Evolutionary conservation across 306 rosid genomes (phyloP).

Genomic region (Pterocarpus macrocarpus): DNA sequence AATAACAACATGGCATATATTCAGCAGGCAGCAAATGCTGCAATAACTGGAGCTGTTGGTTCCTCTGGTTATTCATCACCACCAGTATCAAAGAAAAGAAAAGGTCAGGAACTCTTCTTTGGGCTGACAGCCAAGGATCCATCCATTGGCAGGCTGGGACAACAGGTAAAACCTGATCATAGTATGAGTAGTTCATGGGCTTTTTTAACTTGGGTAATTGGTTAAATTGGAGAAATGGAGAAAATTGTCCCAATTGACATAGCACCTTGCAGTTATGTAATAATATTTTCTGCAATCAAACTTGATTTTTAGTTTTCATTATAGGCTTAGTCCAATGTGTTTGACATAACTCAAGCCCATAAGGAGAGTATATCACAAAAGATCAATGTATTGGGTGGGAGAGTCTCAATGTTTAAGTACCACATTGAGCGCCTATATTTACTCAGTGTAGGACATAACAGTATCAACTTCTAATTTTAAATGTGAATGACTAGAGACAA

Average conservation of each 20-base stretch:
- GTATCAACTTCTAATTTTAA: constrained; percentile 32
- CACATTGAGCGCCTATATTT: constrained; percentile 25
- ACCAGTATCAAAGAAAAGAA: constrained; percentile 80
- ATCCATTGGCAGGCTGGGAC: constrained; percentile 68
- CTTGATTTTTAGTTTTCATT: constrained; percentile 33
- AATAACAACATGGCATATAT: constrained; percentile 79
- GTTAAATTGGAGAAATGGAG: constrained; percentile 31
- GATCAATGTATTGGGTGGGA: background rate
- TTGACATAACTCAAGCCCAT: constrained; percentile 1
- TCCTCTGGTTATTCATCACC: constrained; percentile 96
- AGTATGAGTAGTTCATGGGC: background rate
- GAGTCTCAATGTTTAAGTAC: background rate
- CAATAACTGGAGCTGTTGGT: constrained; percentile 99
- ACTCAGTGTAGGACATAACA: constrained; percentile 1
- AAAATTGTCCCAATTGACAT: constrained; percentile 14
- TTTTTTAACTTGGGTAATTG: constrained; percentile 40
- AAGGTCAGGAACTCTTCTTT: constrained; percentile 78
- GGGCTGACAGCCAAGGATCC: constrained; percentile 75
- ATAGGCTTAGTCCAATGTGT: constrained; percentile 5
- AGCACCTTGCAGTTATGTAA: constrained; percentile 8
- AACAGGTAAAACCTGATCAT: constrained; percentile 70
- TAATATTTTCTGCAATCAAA: background rate
- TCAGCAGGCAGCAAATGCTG: constrained; percentile 99
- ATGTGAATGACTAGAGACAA: constrained; percentile 28
- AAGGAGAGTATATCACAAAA: constrained; percentile 1